Conservation (phyloP, 169 alveolate species). For the Eimeria falciformis region DNA sequence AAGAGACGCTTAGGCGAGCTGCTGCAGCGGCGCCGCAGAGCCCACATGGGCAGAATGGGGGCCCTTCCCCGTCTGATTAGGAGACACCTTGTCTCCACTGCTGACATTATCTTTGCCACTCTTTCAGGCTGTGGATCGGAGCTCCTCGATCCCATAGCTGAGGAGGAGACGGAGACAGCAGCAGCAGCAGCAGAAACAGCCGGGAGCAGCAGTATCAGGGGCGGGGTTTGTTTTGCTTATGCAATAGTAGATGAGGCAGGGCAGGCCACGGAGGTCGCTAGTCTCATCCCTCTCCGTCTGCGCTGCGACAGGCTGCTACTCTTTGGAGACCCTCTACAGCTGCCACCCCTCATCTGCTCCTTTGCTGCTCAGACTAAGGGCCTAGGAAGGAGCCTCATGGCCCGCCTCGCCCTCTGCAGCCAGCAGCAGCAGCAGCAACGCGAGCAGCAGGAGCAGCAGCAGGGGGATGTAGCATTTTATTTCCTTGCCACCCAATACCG, state of each 20-base stretch:
- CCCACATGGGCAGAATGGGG: background rate
- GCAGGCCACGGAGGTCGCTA: constrained; percentile 87
- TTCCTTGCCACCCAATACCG: constrained; percentile 94
- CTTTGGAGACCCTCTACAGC: constrained; percentile 98
- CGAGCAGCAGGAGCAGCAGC: background rate
- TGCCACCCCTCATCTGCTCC: constrained; percentile 97
- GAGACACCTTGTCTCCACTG: background rate
- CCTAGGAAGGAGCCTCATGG: constrained; percentile 90
- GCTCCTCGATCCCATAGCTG: background rate
- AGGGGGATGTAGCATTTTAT: constrained; percentile 79
- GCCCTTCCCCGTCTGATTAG: background rate
- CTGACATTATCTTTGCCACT: constrained; percentile 19
- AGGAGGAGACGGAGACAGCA: background rate
- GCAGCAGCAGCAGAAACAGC: constrained; percentile 21
- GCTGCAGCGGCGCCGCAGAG: constrained; percentile 39
- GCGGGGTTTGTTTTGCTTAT: constrained; percentile 7
- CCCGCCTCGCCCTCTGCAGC: constrained; percentile 84
- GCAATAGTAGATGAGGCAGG: constrained; percentile 93
- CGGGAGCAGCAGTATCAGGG: background rate
- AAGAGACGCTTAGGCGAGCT: constrained; percentile 8
- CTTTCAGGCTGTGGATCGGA: constrained; percentile 29
- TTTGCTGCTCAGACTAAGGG: constrained; percentile 85
- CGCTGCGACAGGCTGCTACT: constrained; percentile 88
- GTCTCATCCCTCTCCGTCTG: constrained; percentile 72
- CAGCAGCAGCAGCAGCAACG: background rate